Percentiles rank a stretch among this genome's conserved stretches.
Conservation (phyloP, 768 basidiomycete species). For the Gymnopilus junonius region DNA sequence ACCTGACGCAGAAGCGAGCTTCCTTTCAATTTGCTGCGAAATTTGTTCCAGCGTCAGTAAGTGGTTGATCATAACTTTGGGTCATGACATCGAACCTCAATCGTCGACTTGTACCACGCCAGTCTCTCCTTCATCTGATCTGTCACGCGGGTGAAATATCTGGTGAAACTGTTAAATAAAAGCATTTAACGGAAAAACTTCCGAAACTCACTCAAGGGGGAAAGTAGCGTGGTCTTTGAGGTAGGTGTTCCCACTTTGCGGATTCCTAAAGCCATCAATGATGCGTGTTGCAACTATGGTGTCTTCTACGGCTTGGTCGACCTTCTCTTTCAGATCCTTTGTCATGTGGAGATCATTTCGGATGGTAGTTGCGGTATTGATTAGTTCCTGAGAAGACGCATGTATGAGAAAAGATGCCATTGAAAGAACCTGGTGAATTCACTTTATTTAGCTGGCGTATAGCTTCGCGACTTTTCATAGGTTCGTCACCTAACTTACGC, state of each 20-base stretch:
- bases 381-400: conserved; percentile 55
- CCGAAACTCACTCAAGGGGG: conserved; percentile 69
- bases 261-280: conserved; percentile 78
- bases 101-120: conserved; percentile 79
- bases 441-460: conserved; percentile 74
- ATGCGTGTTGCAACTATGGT: conserved; percentile 78
- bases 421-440: neutral
- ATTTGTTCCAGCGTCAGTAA: conserved; percentile 10
- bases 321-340: conserved; percentile 73
- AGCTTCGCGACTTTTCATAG: conserved; percentile 72
- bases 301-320: conserved; percentile 80
- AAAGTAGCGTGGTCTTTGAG: conserved; percentile 82
- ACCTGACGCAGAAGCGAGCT: conserved; percentile 66
- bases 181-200: neutral
- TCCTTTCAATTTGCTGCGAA: conserved; percentile 80
- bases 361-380: conserved; percentile 62
- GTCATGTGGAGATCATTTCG: conserved; percentile 70
- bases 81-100: conserved; percentile 55
- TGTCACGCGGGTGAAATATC: conserved; percentile 75
- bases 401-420: neutral
- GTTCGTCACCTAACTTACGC: conserved; percentile 75
- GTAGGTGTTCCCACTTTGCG: conserved; percentile 70
- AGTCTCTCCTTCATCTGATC: conserved; percentile 74
- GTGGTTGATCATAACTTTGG: neutral
- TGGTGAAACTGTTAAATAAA: conserved; percentile 26